Conservation (phyloP, 129 eudicot genomes). For the Tagetes erecta region DNA sequence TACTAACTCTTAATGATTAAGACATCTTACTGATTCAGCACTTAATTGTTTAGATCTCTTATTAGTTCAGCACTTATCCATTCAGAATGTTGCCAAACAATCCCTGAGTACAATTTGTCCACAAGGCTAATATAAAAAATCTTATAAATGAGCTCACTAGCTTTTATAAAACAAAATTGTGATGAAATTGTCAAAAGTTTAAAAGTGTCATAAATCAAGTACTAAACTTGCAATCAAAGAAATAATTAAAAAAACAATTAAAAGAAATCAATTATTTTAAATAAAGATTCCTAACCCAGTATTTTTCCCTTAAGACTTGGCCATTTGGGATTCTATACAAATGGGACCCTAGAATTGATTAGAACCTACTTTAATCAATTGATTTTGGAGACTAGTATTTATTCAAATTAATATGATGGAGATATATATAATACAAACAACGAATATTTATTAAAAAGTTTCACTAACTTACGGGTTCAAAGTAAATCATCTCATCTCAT, state of each 20-base stretch:
- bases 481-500: not conserved
- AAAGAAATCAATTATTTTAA: slow-evolving; percentile 15
- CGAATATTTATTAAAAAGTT: too few species aligned
- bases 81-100: too few species aligned
- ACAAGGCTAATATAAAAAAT: not conserved
- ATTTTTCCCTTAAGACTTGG: slow-evolving; percentile 7
- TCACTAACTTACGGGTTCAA: too few species aligned
- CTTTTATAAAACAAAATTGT: not conserved
- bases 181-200: not conserved
- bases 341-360: slow-evolving; percentile 23
- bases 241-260: not conserved
- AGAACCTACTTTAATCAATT: slow-evolving; percentile 20
- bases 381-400: slow-evolving; percentile 3
- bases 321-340: slow-evolving; percentile 20
- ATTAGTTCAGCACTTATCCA: too few species aligned
- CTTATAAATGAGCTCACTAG: not conserved
- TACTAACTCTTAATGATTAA: too few species aligned
- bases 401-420: slow-evolving; percentile 2
- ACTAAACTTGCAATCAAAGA: slow-evolving; percentile 28
- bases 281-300: slow-evolving; percentile 30
- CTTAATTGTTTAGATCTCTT: too few species aligned
- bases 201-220: slow-evolving; percentile 21
- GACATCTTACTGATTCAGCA: too few species aligned
- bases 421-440: not conserved
- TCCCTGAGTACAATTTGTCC: not conserved